Evolutionary conservation across 768 basidiomycete species (phyloP).

Genomic region (Leccinum variicolor): DNA sequence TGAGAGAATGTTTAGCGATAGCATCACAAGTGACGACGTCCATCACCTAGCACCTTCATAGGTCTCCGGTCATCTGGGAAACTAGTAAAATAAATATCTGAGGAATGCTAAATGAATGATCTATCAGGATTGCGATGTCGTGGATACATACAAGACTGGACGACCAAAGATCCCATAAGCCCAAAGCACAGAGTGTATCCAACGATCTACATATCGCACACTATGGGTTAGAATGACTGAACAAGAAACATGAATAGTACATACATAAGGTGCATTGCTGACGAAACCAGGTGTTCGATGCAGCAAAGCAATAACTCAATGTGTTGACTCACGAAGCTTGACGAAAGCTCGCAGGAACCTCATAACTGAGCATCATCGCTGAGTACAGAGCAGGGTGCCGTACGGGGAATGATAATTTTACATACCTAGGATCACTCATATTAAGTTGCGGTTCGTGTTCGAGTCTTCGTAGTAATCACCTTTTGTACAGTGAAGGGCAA

Average conservation of each 20-base stretch:
- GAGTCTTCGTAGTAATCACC: not conserved
- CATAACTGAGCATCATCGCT: too few species aligned
- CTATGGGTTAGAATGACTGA: not conserved
- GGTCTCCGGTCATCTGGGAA: not conserved
- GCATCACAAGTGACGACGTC: not conserved
- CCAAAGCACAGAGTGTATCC: conserved; percentile 15
- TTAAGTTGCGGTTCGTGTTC: not conserved
- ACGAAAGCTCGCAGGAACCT: too few species aligned
- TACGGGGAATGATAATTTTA: too few species aligned
- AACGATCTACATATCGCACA: conserved; percentile 1
- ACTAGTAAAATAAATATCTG: not conserved
- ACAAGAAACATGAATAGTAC: not conserved
- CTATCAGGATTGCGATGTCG: not conserved
- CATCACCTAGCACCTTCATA: not conserved
- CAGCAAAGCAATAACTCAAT: not conserved
- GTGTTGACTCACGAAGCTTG: not conserved
- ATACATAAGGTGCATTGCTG: not conserved
- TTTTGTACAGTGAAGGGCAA: not conserved
- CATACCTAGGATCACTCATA: too few species aligned
- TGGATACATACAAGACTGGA: not conserved
- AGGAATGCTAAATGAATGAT: not conserved
- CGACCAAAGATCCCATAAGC: conserved; percentile 6
- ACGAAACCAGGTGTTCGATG: not conserved
- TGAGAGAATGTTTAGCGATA: not conserved
- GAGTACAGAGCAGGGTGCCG: too few species aligned